Conservation (phyloP, 2,329 filamentous ascomycete species). For the Neodidymelliopsis sp. region DNA sequence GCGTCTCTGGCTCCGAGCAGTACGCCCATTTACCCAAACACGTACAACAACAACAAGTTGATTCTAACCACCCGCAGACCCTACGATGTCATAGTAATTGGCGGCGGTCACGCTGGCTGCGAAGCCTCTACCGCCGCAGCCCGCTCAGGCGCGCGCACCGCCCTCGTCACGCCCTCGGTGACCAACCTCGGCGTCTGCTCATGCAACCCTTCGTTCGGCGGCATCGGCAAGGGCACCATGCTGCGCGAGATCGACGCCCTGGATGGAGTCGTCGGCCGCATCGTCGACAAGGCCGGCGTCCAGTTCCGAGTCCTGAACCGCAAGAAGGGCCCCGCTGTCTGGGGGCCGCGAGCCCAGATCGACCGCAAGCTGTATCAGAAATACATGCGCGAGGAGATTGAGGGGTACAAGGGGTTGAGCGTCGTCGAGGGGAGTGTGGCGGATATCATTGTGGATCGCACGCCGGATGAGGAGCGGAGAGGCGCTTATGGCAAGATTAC, state of each 20-base stretch:
- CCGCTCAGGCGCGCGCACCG: constrained; percentile 85
- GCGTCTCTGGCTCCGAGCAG: constrained; percentile 50
- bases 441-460: constrained; percentile 80
- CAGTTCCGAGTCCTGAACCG: constrained; percentile 91
- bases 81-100: constrained; percentile 94
- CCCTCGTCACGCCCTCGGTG: constrained; percentile 84
- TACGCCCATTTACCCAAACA: constrained; percentile 4
- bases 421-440: constrained; percentile 88
- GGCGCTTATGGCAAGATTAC: constrained; percentile 74
- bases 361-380: constrained; percentile 87
- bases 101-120: constrained; percentile 92
- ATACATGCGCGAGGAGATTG: constrained; percentile 88
- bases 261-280: constrained; percentile 84
- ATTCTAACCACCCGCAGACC: constrained; percentile 59
- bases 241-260: constrained; percentile 93
- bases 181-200: constrained; percentile 94
- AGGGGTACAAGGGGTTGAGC: constrained; percentile 77
- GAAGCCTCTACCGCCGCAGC: constrained; percentile 94
- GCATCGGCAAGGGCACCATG: constrained; percentile 98
- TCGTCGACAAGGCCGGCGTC: constrained; percentile 93
- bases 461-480: constrained; percentile 53
- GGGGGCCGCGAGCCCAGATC: constrained; percentile 96
- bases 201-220: constrained; percentile 95
- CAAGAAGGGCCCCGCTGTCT: constrained; percentile 92
- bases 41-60: not conserved